These are phyloP conservation scores for Elsinoe batatas DNA, from an alignment of 2,329 filamentous ascomycete genomes.

Conservation along the genomic window DNA sequence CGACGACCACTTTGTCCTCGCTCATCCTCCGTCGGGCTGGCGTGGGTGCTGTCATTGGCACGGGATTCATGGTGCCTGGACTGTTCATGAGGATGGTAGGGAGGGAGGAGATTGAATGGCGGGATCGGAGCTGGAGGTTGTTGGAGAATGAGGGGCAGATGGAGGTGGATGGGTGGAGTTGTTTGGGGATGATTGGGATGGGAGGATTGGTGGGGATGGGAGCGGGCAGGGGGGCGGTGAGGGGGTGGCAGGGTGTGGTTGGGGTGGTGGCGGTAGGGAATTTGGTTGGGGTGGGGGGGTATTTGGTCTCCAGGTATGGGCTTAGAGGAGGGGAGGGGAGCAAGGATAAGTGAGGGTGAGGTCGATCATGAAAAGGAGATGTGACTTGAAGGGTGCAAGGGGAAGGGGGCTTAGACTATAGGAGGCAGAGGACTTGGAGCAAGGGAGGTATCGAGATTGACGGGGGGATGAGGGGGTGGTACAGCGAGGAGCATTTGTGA, in stretches of 20 bases:
- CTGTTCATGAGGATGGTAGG: conserved; percentile 45
- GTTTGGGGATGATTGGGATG: conserved; percentile 34
- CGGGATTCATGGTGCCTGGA: conserved; percentile 36
- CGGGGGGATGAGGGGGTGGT: no score
- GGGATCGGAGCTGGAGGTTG: conserved; percentile 53
- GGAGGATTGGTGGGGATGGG: conserved; percentile 33
- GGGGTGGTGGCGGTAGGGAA: conserved; percentile 25
- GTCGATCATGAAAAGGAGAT: neutral
- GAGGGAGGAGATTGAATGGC: conserved; percentile 52
- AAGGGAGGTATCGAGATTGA: no score
- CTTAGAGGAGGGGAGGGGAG: conserved; percentile 39
- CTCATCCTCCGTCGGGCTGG: conserved; percentile 6
- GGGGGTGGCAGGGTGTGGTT: conserved; percentile 19
- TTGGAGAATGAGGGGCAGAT: conserved; percentile 49
- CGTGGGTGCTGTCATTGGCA: conserved; percentile 37
- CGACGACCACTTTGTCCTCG: no score
- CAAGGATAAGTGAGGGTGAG: neutral
- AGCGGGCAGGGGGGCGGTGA: conserved; percentile 28
- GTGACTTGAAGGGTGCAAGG: no score
- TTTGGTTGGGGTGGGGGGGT: conserved; percentile 40
- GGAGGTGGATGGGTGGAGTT: conserved; percentile 47
- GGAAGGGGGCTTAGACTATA: no score
- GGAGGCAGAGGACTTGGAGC: no score
- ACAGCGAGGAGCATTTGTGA: no score
- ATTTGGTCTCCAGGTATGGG: conserved; percentile 43